Evolutionary conservation across 805 yeast species (phyloP), one percentile per base, ranked within the genome.

Genomic region (Candida ascalaphidarum): DNA sequence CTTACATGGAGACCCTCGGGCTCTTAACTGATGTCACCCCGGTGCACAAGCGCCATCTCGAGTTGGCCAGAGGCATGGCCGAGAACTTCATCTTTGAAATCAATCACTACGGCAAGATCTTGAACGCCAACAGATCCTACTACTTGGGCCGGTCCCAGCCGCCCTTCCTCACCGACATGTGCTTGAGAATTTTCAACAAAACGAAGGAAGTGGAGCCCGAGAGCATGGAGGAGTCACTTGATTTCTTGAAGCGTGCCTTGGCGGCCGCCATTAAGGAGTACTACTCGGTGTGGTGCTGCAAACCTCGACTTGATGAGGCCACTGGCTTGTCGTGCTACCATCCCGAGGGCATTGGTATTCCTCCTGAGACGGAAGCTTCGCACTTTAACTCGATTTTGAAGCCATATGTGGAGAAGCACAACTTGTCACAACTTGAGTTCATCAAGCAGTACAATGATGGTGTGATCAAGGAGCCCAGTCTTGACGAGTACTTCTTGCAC

Each of bases 81-180:
- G 88, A 81, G 49, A 88, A 89, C 54, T 88, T 86, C 50, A 78
- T 85, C 31, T 92, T 79, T 55, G 96, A 92, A 49, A 88, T 89
- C 43, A 64, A 74, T 25, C 77, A 89, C 48, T 89, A 92, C 53
- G 95, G 96, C 26, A 88, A 86, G 62, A 82, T 89, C 31, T 65
- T 92, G 40, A 89, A 89, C 52, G 98, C 98, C 10, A 89, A 89
- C 55, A 70, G 98, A 48, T 74, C 92, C 1, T 89, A 92, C 56
- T 92, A 85, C 50, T 59, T 89, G 26, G 78, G 89, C 34, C 71
- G 98, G 43, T 83, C 96, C 0, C 97, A 92, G 56, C 98, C 98
- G 3, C 98, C 98, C 8, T 89, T 89, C 49, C 59, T 92, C 33
- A 88, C 97, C 0, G 97, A 89, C 52, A 82, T 92, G 94, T 79